These are phyloP conservation scores for Nicotiana benthamiana DNA, from an alignment of 257 asterid genomes.

Conservation along the genomic window DNA sequence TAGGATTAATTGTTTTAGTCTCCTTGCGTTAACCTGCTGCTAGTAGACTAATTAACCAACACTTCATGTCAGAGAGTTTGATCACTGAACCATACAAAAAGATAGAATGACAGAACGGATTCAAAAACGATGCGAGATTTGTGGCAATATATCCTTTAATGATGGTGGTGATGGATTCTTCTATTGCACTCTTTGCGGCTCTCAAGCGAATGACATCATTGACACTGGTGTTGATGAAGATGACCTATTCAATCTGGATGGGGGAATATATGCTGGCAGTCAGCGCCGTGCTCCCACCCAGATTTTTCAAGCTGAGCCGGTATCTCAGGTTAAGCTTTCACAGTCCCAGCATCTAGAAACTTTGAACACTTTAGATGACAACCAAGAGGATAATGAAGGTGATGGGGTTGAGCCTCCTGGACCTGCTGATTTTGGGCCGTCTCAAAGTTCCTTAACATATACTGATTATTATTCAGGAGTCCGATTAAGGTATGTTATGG, in stretches of 20 bases:
- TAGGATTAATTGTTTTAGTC: too few species aligned
- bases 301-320: slow-evolving; percentile 21
- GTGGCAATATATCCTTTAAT: slow-evolving; percentile 32
- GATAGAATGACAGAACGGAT: slow-evolving; percentile 29
- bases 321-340: slow-evolving; percentile 28
- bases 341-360: slow-evolving; percentile 32
- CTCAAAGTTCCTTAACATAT: slow-evolving; percentile 18
- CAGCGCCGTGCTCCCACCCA: slow-evolving; percentile 24
- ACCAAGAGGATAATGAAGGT: slow-evolving; percentile 11
- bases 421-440: slow-evolving; percentile 56
- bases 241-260: slow-evolving; percentile 14
- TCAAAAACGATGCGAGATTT: slow-evolving; percentile 30
- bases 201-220: slow-evolving; percentile 47
- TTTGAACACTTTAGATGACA: slow-evolving; percentile 8
- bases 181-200: slow-evolving; percentile 42
- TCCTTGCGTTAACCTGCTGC: not conserved
- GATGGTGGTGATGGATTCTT: slow-evolving; percentile 49
- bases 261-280: slow-evolving; percentile 25
- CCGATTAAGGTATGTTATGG: slow-evolving; percentile 52
- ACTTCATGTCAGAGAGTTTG: not conserved
- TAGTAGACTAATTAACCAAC: not conserved
- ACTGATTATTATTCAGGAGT: slow-evolving; percentile 45
- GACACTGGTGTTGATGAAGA: slow-evolving; percentile 49
- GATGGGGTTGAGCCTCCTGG: slow-evolving; percentile 42
- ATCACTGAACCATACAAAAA: not conserved